Evolutionary conservation across 768 basidiomycete species (phyloP), one percentile per base, ranked within the genome.

Genomic region (Coprinellus micaceus): DNA sequence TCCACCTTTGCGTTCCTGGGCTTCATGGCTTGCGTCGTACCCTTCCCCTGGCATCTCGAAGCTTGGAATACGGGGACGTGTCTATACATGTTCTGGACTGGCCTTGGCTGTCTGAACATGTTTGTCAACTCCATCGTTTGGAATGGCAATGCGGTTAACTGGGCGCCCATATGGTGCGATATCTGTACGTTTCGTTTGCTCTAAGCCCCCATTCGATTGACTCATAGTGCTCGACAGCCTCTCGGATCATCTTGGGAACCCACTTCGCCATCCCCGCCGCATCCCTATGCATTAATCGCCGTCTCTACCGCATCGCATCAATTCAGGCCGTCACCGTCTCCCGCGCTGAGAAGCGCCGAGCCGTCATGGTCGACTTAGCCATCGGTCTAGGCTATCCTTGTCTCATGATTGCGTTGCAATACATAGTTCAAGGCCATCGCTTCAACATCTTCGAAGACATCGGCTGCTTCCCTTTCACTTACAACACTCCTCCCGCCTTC

Each of bases 81-180:
- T 33, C 55, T 56, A 3, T 56, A 56, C 48, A 56, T 56, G 55
- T 50, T 51, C 39, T 92, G 89, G 91, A 76, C 77, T 6, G 82
- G 77, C 1, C 50, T 82, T 7, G 74, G 72, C 15, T 85, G 83
- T 65, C 77, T 91, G 43, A 78, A 78, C 50, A 68, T 76, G 47
- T 84, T 81, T 62, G 69, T 91, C 61, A 87, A 92, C 71, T 78
- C 84, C 2, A 71, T 91, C 40, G 64, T 91, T 12, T 94, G 91
- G 91, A 74, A 74, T 56, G 72, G 78, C 21, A 86, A 80, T 63
- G 76, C 77, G 9, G 71, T 79, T 45, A 80, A 84, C 61, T 70
- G 63, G 62, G 78, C 82, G 6, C 83, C 83, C 5, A 71, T 81
- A 4, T 88, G 84, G 84, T 88, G 86, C 63, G 85, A 88, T 63